Base-by-base conservation (phyloP, 148 eudicot genomes). In the Rhododendron griersonianum region DNA sequence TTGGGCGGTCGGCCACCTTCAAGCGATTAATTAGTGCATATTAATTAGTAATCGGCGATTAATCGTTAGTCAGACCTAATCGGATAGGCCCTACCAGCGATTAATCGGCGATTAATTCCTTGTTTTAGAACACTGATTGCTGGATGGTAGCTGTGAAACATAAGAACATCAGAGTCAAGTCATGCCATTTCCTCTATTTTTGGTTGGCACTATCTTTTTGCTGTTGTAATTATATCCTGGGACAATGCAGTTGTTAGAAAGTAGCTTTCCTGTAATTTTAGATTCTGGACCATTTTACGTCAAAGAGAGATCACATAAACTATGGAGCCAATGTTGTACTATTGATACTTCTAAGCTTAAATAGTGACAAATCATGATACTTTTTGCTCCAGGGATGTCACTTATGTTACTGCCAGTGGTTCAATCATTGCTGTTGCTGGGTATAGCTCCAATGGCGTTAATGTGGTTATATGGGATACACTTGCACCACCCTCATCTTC, bases 401-500 rank as follows among this genome's bases (percentile, higher is more conserved):
- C 93, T 78, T 95, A 98, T 85, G 95, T 98, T 85, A 91, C 96
- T 84, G 90, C 99, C 67, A 98, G 98, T 88, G 99, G 98, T 67
- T 98, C 98, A 87, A 91, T 98, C 84, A 91, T 98, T 88, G 98
- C 99, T 86, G 95, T 94, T 39, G 92, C 98, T 84, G 99, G 99
- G 37, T 92, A 94, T 89, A 94, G 97, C 86, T 95, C 99, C 73
- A 92, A 88, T 89, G 94, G 96, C 55, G 91, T 93, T 35, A 98
- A 95, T 87, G 98, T 98, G 84, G 95, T 95, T 85, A 88, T 95
- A 69, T 98, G 99, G 99, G 99, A 98, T 87, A 98, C 98, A 81
- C 93, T 98, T 89, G 99, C 99, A 85, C 99, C 99, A 76, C 96
- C 96, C 55, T 86, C 93, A 37, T 94, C 98, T 82, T 98, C 99